These are phyloP conservation scores for Uronychia setigera DNA, from an alignment of 73 alveolate species.

Conservation along the genomic window DNA sequence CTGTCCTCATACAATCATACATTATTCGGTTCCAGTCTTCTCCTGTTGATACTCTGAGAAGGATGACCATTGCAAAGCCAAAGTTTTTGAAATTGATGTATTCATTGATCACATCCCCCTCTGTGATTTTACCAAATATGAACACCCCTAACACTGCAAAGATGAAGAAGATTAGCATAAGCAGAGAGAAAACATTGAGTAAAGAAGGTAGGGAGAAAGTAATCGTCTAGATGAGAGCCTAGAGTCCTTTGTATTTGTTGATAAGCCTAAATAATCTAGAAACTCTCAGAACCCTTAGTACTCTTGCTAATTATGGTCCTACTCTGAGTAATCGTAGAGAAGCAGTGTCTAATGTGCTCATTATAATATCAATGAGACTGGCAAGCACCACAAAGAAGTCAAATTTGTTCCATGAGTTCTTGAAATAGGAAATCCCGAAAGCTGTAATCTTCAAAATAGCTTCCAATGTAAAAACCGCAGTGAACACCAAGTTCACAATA, in stretches of 20 bases:
- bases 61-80: conserved; percentile 71
- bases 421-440: conserved; percentile 18
- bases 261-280: conserved; percentile 82
- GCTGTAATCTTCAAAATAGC: conserved; percentile 30
- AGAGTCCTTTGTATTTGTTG: conserved; percentile 87
- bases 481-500: conserved; percentile 64
- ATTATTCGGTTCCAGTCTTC: conserved; percentile 89
- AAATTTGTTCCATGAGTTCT: conserved; percentile 35
- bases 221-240: conserved; percentile 80
- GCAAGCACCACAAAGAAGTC: conserved; percentile 49
- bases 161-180: conserved; percentile 88
- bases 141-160: conserved; percentile 91
- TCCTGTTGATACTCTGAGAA: conserved; percentile 91
- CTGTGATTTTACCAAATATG: conserved; percentile 70
- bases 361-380: not conserved
- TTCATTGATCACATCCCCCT: conserved; percentile 72
- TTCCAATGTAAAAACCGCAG: conserved; percentile 30
- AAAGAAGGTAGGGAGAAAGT: conserved; percentile 92
- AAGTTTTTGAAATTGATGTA: conserved; percentile 82
- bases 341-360: not conserved
- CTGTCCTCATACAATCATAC: conserved; percentile 63
- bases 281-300: not conserved
- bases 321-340: conserved; percentile 54
- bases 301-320: conserved; percentile 18
- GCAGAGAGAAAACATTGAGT: conserved; percentile 86